Conservation (phyloP, 768 basidiomycete genomes). For the Leccinum subtestaceum region DNA sequence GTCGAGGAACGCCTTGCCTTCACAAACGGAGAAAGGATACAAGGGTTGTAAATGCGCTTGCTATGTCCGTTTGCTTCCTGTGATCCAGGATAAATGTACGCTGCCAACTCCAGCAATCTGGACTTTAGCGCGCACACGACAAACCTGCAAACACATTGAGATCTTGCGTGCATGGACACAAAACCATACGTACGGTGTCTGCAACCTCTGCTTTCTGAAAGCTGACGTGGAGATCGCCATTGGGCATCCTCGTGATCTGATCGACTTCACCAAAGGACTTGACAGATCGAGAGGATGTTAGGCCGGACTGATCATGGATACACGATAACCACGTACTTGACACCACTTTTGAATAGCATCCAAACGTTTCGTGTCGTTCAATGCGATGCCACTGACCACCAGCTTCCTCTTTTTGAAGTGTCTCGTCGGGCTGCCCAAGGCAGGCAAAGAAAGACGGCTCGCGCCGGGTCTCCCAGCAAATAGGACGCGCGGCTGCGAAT, state of each 20-base stretch:
- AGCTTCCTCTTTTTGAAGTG: constrained; percentile 58
- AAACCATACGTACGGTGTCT: constrained; percentile 57
- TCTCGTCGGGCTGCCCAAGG: constrained; percentile 37
- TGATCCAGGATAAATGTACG: constrained; percentile 73
- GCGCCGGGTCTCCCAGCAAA: constrained; percentile 23
- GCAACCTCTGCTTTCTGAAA: constrained; percentile 76
- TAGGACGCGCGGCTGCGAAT: constrained; percentile 30
- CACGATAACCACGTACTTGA: constrained; percentile 47
- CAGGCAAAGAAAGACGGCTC: constrained; percentile 32
- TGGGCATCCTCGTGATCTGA: constrained; percentile 69
- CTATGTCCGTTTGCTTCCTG: constrained; percentile 46
- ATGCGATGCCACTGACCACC: constrained; percentile 65
- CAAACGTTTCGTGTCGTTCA: constrained; percentile 58
- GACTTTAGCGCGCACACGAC: constrained; percentile 74
- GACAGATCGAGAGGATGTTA: constrained; percentile 5
- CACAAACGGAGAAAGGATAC: constrained; percentile 19
- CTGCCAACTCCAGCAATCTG: constrained; percentile 74
- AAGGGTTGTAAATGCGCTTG: background rate
- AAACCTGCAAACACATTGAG: constrained; percentile 49
- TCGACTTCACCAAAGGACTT: constrained; percentile 76
- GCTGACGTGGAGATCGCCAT: constrained; percentile 75
- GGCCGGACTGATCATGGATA: background rate
- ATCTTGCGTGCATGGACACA: background rate
- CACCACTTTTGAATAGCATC: constrained; percentile 75
- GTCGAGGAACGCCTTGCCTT: constrained; percentile 16